Evolutionary conservation across 208 protist species (phyloP).

Genomic region (Jaenimonas drosophilae): DNA sequence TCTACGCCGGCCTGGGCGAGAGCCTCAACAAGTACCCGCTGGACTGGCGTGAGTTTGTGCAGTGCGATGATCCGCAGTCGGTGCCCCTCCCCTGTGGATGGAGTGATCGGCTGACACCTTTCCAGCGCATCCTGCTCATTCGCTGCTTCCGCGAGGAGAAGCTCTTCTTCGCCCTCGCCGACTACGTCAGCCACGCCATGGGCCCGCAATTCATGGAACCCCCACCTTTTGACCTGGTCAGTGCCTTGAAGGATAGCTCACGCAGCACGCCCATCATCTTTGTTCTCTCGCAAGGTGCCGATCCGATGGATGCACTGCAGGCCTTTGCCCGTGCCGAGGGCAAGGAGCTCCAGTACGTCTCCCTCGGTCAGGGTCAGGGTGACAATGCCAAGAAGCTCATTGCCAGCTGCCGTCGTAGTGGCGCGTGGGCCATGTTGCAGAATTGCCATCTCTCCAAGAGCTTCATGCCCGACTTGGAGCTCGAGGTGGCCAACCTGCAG

Average conservation of each 20-base stretch:
- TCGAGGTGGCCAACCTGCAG: conserved; percentile 78
- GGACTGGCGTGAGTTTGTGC: conserved; percentile 58
- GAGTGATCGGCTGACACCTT: conserved; percentile 49
- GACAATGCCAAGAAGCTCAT: conserved; percentile 94
- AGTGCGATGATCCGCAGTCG: conserved; percentile 49
- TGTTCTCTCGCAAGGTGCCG: conserved; percentile 95
- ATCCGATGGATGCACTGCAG: conserved; percentile 91
- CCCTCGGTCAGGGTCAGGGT: conserved; percentile 96
- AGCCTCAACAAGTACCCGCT: conserved; percentile 28
- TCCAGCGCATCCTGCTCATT: conserved; percentile 92
- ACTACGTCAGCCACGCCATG: conserved; percentile 88
- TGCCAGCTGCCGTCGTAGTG: conserved; percentile 74
- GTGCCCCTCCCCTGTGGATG: conserved; percentile 44
- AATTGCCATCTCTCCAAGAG: conserved; percentile 96
- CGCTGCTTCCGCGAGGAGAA: conserved; percentile 93
- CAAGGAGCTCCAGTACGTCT: conserved; percentile 82
- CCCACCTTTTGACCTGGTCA: conserved; percentile 89
- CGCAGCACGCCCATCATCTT: conserved; percentile 93
- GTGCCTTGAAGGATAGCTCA: conserved; percentile 80
- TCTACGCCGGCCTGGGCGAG: conserved; percentile 40
- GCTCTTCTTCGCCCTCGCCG: conserved; percentile 81
- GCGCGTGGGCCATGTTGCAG: conserved; percentile 95
- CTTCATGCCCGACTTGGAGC: conserved; percentile 95
- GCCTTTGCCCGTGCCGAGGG: conserved; percentile 83
- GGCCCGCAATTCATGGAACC: conserved; percentile 90